Evolutionary conservation across 164 flowering plant genomes (phyloP).

Genomic region (Macadamia integrifolia): DNA sequence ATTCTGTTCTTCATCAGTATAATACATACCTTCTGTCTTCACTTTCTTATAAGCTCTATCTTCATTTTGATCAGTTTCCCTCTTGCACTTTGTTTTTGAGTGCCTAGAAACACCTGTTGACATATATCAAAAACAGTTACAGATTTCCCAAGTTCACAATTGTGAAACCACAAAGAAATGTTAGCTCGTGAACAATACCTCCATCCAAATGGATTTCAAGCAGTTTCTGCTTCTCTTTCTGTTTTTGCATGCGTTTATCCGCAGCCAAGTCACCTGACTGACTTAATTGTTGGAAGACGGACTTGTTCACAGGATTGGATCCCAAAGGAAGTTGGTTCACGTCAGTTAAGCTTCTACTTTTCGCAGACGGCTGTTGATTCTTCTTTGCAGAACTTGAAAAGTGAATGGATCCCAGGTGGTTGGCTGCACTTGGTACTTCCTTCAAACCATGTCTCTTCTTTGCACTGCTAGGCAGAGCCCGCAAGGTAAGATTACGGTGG

Average conservation of each 20-base stretch:
- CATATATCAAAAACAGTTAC: constrained; percentile 2
- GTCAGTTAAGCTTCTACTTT: constrained; percentile 41
- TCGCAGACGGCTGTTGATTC: constrained; percentile 30
- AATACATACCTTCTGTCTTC: constrained; percentile 32
- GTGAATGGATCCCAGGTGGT: constrained; percentile 20
- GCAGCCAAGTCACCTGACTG: constrained; percentile 27
- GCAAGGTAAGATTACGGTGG: constrained; percentile 17
- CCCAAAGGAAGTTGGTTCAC: constrained; percentile 31
- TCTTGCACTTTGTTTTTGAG: constrained; percentile 38
- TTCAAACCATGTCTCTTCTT: constrained; percentile 46
- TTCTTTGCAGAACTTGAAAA: constrained; percentile 34
- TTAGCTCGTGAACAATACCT: constrained; percentile 34
- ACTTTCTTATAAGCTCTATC: constrained; percentile 51
- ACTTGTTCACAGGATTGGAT: constrained; percentile 19
- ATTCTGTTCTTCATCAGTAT: constrained; percentile 30
- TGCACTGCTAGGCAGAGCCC: constrained; percentile 20
- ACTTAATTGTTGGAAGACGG: constrained; percentile 24
- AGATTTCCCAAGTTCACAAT: neutral
- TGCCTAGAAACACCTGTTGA: constrained; percentile 42
- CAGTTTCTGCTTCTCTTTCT: constrained; percentile 35
- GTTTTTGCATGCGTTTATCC: constrained; percentile 32
- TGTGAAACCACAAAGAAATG: constrained; percentile 2
- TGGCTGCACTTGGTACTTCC: constrained; percentile 27
- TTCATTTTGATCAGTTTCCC: constrained; percentile 35
- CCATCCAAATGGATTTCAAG: constrained; percentile 32